Evolutionary conservation across 805 yeast genomes (phyloP).

Genomic region (Hanseniaspora hatyaiensis): DNA sequence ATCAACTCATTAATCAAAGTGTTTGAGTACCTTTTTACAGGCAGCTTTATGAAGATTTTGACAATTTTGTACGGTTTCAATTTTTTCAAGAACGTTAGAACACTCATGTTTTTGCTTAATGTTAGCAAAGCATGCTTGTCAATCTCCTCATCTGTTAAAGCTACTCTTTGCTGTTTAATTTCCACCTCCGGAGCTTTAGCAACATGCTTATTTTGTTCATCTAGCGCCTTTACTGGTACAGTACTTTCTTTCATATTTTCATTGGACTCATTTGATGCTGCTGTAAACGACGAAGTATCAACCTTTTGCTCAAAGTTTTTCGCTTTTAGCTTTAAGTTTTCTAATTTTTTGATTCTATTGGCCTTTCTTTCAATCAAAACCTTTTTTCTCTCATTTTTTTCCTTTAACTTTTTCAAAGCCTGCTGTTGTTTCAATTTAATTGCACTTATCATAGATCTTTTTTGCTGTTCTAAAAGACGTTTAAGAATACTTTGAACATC

Average conservation of each 20-base stretch:
- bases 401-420: not conserved
- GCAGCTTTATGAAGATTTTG: conserved; percentile 27
- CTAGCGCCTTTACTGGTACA: not conserved
- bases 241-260: not conserved
- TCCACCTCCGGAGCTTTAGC: too few species aligned
- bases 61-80: conserved; percentile 25
- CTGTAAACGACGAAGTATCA: too few species aligned
- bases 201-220: not conserved
- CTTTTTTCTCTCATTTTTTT: not conserved
- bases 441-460: not conserved
- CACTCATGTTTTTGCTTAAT: conserved; percentile 5
- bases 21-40: conserved; percentile 26
- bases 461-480: conserved; percentile 29
- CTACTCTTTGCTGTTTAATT: too few species aligned
- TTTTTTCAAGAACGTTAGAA: conserved; percentile 3
- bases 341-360: not conserved
- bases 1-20: conserved; percentile 14
- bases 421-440: not conserved
- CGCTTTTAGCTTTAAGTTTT: not conserved
- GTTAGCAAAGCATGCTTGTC: conserved; percentile 10
- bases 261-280: not conserved
- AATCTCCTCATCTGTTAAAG: conserved; percentile 5
- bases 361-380: not conserved
- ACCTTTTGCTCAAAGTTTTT: too few species aligned
- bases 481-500: conserved; percentile 19